Percentiles rank a stretch among this genome's conserved stretches.
Evolutionary conservation across 2,329 filamentous ascomycete species (phyloP).

Genomic region (Colletotrichum cereale): DNA sequence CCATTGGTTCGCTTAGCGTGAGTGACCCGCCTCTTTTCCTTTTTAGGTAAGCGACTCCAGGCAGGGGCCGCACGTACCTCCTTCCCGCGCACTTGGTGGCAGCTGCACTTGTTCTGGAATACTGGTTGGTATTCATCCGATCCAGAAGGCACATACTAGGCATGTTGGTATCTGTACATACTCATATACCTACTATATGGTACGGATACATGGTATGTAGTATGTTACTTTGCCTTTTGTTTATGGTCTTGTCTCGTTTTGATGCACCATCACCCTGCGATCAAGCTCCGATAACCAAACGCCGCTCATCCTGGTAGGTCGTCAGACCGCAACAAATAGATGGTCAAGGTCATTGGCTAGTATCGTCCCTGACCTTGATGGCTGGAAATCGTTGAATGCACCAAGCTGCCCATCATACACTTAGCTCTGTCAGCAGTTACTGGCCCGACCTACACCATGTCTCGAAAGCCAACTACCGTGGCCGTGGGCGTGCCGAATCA

Average conservation of each 20-base stretch:
- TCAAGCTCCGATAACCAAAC: neutral
- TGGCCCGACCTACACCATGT: neutral
- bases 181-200: too few relatives aligned
- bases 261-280: neutral
- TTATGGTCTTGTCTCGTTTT: neutral
- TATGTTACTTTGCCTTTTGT: neutral
- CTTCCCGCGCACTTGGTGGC: constrained; percentile 17
- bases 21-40: neutral
- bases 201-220: too few relatives aligned
- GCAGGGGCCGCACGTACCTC: constrained; percentile 12
- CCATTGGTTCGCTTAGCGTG: constrained; percentile 18
- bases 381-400: neutral
- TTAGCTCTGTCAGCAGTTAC: neutral
- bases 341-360: neutral
- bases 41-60: constrained; percentile 13
- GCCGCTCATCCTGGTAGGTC: neutral
- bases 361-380: neutral
- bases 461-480: neutral
- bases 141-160: too few relatives aligned
- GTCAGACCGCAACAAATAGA: neutral
- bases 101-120: constrained; percentile 10
- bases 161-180: too few relatives aligned
- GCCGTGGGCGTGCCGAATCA: neutral
- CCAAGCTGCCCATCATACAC: neutral
- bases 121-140: neutral